Base-by-base conservation (phyloP, 73 alveolate genomes). In the Paramecium octaurelia region DNA sequence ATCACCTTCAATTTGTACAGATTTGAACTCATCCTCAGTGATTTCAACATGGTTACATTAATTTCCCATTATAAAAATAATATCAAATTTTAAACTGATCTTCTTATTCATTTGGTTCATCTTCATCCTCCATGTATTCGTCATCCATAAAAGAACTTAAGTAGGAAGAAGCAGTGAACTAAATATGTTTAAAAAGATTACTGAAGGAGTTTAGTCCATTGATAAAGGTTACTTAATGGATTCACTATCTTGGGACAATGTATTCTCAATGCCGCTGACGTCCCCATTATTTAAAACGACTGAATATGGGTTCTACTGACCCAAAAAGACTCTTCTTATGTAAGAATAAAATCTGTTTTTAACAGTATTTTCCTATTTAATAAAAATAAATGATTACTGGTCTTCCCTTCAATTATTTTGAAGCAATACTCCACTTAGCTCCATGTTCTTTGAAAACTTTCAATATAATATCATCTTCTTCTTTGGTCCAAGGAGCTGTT, bases 21-120 rank as follows among this genome's bases (percentile, higher is more conserved):
- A 35, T 35, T 29, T 38, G 11, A 73, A 73, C 64, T 38, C 21
- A 73, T 40, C n/a, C 54, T 80, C 73, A 46, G 21, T 48, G 21
- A 80, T 48, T 35, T 23, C 29, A 44, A 80, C 34, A 40, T 46
- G 91, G 23, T 80, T 24, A 80, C 91, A 80, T 46, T 80, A 80
- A 80, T 80, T 80, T 42, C 91, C 91, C 91, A 80, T 80, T 38
- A 43, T 8, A 44, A 80, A 31, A 31, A 44, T 44, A 44, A 43
- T 44, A 80, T 80, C 91, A 80, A 44, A 80, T 44, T 80, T 80
- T 80, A 48, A 80, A 80, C 75, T 80, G 54, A 80, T 80, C 91
- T 23, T 48, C 91, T 24, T 42, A 18, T 24, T 31, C 31, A 34
- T 64, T 64, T 31, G 18, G 40, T 10, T 42, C 57, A 46, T 80